These are phyloP conservation scores for Penicillium digitatum DNA, from an alignment of 2,329 filamentous ascomycete species.

Conservation along the genomic window DNA sequence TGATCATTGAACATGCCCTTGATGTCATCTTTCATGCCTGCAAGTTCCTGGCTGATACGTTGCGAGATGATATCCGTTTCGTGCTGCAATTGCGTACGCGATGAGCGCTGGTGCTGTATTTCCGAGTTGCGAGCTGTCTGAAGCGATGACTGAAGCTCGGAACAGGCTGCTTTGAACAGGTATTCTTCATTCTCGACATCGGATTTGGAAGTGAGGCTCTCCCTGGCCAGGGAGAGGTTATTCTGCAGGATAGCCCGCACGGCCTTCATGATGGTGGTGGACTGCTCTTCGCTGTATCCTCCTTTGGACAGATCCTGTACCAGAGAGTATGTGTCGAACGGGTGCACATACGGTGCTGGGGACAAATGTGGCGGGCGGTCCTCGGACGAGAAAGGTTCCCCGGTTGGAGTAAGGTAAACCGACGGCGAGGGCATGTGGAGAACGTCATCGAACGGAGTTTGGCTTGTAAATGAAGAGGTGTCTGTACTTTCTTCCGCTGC, in stretches of 20 bases:
- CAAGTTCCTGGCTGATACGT: conserved; percentile 75
- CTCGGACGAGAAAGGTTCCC: conserved; percentile 24
- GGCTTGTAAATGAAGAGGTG: conserved; percentile 13
- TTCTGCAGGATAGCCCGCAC: conserved; percentile 70
- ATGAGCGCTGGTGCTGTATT: conserved; percentile 75
- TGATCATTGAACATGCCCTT: conserved; percentile 95
- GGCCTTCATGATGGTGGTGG: conserved; percentile 87
- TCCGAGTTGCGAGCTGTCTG: conserved; percentile 70
- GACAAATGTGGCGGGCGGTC: conserved; percentile 58
- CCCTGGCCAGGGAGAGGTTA: conserved; percentile 76
- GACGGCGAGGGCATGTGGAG: conserved; percentile 42
- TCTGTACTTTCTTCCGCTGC: conserved; percentile 16
- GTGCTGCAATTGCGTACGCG: conserved; percentile 82
- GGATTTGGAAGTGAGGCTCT: conserved; percentile 78
- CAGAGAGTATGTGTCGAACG: conserved; percentile 91
- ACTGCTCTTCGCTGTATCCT: conserved; percentile 70
- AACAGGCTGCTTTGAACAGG: conserved; percentile 88
- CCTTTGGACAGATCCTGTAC: conserved; percentile 72
- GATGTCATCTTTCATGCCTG: conserved; percentile 81
- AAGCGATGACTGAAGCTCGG: conserved; percentile 83
- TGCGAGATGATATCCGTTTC: conserved; percentile 92
- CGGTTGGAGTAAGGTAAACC: conserved; percentile 31
- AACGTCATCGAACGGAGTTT: conserved; percentile 37
- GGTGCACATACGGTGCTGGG: conserved; percentile 81
- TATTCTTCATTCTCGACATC: conserved; percentile 95